Percentiles rank a stretch among this genome's conserved stretches.
These are phyloP conservation scores for Leptographium procerum DNA, from an alignment of 2,329 filamentous ascomycete genomes.

Conservation along the genomic window DNA sequence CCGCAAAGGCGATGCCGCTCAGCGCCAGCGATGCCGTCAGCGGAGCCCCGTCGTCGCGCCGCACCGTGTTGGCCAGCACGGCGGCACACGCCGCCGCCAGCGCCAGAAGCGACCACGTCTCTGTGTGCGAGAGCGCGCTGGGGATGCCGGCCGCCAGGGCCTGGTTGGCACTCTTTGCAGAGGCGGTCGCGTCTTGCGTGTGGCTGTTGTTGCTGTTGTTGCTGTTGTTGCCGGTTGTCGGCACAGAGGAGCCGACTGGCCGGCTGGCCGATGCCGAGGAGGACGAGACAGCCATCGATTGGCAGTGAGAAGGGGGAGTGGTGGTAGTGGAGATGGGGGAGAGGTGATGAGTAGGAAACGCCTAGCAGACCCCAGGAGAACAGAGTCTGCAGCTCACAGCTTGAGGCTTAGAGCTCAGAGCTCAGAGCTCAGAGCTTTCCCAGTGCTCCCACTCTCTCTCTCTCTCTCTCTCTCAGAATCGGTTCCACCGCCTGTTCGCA, in stretches of 20 bases:
- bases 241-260: neutral
- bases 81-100: conserved; percentile 59
- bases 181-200: neutral
- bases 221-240: neutral
- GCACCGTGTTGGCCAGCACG: conserved; percentile 70
- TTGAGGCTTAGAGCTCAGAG: neutral
- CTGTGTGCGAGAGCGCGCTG: conserved; percentile 34
- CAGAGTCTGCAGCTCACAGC: too few relatives aligned
- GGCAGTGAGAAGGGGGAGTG: too few relatives aligned
- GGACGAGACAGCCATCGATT: too few relatives aligned
- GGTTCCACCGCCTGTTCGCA: neutral
- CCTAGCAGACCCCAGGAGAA: too few relatives aligned
- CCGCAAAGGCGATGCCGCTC: conserved; percentile 71
- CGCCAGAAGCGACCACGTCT: conserved; percentile 45
- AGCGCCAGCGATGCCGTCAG: conserved; percentile 81
- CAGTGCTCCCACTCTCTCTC: neutral
- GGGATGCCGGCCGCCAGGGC: conserved; percentile 7
- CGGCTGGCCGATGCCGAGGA: neutral
- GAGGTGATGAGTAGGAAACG: too few relatives aligned
- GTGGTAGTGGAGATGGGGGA: too few relatives aligned
- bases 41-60: conserved; percentile 78
- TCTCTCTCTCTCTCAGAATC: too few relatives aligned
- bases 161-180: neutral
- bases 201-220: neutral
- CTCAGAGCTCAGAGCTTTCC: too few relatives aligned